Evolutionary conservation across 202 grass and related monocot genomes (phyloP), one percentile per base, ranked within the genome.

Genomic region (Saccharum hybrid): DNA sequence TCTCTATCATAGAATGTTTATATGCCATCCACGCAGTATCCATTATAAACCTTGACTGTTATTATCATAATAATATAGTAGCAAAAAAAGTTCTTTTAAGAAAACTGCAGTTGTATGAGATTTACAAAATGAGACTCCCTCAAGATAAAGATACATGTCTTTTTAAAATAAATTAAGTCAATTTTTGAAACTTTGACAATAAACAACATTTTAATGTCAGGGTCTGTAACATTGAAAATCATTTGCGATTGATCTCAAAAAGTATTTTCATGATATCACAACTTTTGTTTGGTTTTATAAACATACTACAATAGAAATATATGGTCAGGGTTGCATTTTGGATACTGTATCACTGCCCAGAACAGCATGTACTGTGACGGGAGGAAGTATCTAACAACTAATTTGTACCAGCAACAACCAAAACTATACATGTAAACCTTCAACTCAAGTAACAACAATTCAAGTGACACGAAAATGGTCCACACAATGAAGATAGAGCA

Each of bases 361-460:
- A 75, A 39, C 6, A 13, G 12, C 18, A 75, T 21, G 72, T 21
- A 54, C 34, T n/a, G 16, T 74, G 30, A 56, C 37, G 0, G 1
- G 28, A 56, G 0, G 45, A 31, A 14, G 30, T 38, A 62, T 70
- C 34, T 19, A 64, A 41, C 54, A 9, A 70, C 31, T 23, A 10
- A 72, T 56, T 11, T 33, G 1, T 52, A 51, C 16, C 57, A 3
- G 5, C 18, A 83, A 31, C 30, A 31, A 49, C 33, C 36, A 4
- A 85, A 84, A 74, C 59, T 45, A 77, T 23, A 57, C 9, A 16
- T 18, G 19, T n/a, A 57, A 45, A 64, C 28, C 9, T 70, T 71
- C 38, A 75, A 81, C 22, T 51, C 57, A 72, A 38, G 2, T 1
- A 76, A 31, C n/a, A n/a, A n/a, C 21, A 39, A 54, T 56, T 48